phyloP scores from a whole-genome alignment of 371 early-diverging fungal genomes.

The Mortierella sp. region DNA sequence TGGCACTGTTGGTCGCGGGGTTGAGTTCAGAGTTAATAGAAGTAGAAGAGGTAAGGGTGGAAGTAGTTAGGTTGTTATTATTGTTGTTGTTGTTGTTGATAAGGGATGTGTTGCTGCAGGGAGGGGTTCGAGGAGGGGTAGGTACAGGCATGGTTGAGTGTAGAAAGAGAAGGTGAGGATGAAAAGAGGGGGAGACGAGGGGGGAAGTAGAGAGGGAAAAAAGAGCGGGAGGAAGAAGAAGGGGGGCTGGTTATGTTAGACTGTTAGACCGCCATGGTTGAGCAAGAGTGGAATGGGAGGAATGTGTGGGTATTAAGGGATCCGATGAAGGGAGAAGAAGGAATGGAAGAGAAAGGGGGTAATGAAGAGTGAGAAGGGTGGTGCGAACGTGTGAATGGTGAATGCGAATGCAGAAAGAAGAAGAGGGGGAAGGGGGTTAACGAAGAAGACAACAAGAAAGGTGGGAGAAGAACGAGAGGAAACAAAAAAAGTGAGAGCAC shows the following conservation, averaged over 20 bases:
- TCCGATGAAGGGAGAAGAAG: background rate
- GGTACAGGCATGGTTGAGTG: conserved; percentile 37
- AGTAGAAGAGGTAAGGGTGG: background rate
- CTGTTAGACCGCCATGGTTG: conserved; percentile 13
- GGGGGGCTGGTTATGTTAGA: background rate
- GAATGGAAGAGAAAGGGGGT: background rate
- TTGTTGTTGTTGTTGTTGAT: conserved; percentile 14
- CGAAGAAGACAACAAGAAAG: background rate
- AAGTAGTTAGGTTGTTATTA: background rate
- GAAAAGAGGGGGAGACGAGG: background rate
- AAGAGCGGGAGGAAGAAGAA: background rate
- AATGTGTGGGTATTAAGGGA: background rate
- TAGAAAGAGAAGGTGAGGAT: background rate
- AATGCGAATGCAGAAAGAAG: background rate
- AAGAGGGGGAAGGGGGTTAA: background rate
- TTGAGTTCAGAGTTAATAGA: background rate
- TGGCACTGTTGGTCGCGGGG: background rate
- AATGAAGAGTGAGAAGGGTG: background rate
- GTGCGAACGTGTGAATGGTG: background rate
- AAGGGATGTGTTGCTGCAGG: conserved; percentile 1
- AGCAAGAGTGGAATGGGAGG: conserved; percentile 7
- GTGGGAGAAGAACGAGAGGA: background rate
- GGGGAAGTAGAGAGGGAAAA: background rate
- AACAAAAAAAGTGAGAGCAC: background rate
- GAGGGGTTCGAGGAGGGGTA: conserved; percentile 30